Base-by-base conservation (phyloP, 768 basidiomycete genomes). In the Imleria badia region DNA sequence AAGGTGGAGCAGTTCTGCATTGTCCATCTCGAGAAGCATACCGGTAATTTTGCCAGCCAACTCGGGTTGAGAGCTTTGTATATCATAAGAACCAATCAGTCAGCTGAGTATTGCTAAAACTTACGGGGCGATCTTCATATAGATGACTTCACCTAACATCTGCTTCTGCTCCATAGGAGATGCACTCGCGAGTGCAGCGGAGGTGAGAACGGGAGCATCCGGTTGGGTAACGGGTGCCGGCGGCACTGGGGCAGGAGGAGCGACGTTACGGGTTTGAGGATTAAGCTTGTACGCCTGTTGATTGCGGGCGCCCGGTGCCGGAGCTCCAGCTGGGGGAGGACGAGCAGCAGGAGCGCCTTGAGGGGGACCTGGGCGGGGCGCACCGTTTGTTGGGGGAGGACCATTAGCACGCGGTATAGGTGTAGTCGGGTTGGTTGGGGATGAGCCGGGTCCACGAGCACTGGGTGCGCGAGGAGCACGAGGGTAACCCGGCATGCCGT, bases 21-120 rank as follows among this genome's bases (percentile, higher is more conserved):
- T 96, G 73, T 98, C 95, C 96, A 99, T 98, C 84, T 99, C 95
- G 60, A 98, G 84, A 67, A 98, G 79, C 95, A 98, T 98, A 52
- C 94, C 95, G 41, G 95, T 98, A 72, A 98, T 97, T 82, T 98
- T 98, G 57, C 97, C 97, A 60, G 97, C 94, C 68, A 97, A 78
- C 20, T 96, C 95, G 54, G 94, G 92, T 65, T 98, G 87, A 53
- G 86, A 71, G 22, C 87, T 92, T 68, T 44, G 55, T 51, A 22
- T 52, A 49, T 42, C 62, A 43, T 54, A 23, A 50, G 56, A 8
- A 52, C 34, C 43, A 43, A 19, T n/a, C 47, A 57, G 20, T 19
- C 51, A 23, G 39, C n/a, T 14, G 35, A 45, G 26, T 19, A 22
- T 38, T 22, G 22, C 61, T 29, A 3, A 33, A 35, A 68, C 91